A percentile compares a stretch with the other conserved stretches of the same genome.
phyloP scores from a whole-genome alignment of 1,139 yeast genomes.

The Hyphopichia fennica region DNA sequence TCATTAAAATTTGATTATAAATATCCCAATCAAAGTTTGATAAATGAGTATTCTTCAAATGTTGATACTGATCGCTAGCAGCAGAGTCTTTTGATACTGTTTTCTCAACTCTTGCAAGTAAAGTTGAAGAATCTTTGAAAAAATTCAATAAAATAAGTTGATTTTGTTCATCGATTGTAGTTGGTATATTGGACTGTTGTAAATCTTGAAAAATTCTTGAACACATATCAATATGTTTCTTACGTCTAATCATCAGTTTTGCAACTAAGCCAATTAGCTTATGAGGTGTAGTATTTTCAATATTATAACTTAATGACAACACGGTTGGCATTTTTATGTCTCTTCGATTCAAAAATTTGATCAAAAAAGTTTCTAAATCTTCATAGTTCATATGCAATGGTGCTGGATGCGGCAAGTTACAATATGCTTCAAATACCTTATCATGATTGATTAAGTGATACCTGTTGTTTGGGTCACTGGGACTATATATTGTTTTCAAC shows the following conservation, averaged over 20 bases:
- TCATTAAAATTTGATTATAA: slow-evolving; percentile 12
- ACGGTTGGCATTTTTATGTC: slow-evolving; percentile 22
- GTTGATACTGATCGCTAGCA: neutral
- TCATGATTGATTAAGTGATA: slow-evolving; percentile 23
- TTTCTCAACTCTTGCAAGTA: slow-evolving; percentile 7
- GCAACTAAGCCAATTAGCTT: slow-evolving; percentile 7
- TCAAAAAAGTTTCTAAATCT: slow-evolving; percentile 41
- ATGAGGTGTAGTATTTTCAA: neutral
- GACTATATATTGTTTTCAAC: slow-evolving; percentile 6
- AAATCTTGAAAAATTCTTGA: slow-evolving; percentile 29
- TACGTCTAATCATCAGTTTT: slow-evolving; percentile 17
- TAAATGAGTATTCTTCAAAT: neutral
- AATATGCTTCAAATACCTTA: slow-evolving; percentile 31
- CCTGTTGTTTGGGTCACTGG: slow-evolving; percentile 8
- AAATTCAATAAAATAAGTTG: slow-evolving; percentile 28
- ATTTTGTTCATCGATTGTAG: slow-evolving; percentile 32
- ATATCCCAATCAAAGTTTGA: slow-evolving; percentile 17
- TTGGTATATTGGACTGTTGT: slow-evolving; percentile 22
- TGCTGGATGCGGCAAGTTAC: slow-evolving; percentile 34
- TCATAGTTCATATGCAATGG: slow-evolving; percentile 30
- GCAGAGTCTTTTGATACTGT: neutral
- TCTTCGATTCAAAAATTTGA: slow-evolving; percentile 21
- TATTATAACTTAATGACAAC: slow-evolving; percentile 12
- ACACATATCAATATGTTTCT: slow-evolving; percentile 22
- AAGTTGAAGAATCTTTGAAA: slow-evolving; percentile 27